Conservation (phyloP, 768 basidiomycete genomes). For the Suillus paluster region DNA sequence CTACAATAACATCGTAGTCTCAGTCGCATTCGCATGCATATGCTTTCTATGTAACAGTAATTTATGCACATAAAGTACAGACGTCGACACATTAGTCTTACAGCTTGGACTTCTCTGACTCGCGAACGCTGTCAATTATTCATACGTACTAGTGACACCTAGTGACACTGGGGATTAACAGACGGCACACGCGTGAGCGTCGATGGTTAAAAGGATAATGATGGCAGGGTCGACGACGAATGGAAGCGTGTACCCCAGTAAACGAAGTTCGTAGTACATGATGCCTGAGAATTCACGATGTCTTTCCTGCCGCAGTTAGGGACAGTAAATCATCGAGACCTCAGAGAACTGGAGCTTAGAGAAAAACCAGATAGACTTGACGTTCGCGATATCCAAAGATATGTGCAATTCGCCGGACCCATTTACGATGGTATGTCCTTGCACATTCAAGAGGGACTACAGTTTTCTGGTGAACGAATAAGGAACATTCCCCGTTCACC, state of each 20-base stretch:
- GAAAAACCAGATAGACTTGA: slow-evolving; percentile 47
- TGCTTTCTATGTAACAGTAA: slow-evolving; percentile 6
- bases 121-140: neutral
- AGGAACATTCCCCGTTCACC: neutral
- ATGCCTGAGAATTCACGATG: slow-evolving; percentile 47
- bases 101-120: neutral
- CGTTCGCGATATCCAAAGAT: slow-evolving; percentile 42
- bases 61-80: slow-evolving; percentile 4
- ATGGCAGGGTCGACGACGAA: slow-evolving; percentile 66
- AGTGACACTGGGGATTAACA: neutral
- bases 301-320: slow-evolving; percentile 35
- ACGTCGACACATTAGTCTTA: slow-evolving; percentile 1
- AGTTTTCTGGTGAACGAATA: slow-evolving; percentile 27
- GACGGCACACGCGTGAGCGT: too few species aligned
- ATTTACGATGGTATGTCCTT: slow-evolving; percentile 36
- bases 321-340: slow-evolving; percentile 42
- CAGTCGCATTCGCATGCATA: slow-evolving; percentile 4
- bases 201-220: slow-evolving; percentile 64
- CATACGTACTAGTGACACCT: neutral
- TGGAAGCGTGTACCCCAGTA: slow-evolving; percentile 65
- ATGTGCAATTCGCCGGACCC: slow-evolving; percentile 49
- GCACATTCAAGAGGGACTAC: slow-evolving; percentile 31
- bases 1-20: slow-evolving; percentile 5
- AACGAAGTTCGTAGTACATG: slow-evolving; percentile 4
- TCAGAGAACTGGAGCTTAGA: slow-evolving; percentile 50